Percentiles rank a stretch among this genome's conserved stretches.
phyloP scores from a whole-genome alignment of 73 alveolate genomes.

The Tetrahymena elliotti region DNA sequence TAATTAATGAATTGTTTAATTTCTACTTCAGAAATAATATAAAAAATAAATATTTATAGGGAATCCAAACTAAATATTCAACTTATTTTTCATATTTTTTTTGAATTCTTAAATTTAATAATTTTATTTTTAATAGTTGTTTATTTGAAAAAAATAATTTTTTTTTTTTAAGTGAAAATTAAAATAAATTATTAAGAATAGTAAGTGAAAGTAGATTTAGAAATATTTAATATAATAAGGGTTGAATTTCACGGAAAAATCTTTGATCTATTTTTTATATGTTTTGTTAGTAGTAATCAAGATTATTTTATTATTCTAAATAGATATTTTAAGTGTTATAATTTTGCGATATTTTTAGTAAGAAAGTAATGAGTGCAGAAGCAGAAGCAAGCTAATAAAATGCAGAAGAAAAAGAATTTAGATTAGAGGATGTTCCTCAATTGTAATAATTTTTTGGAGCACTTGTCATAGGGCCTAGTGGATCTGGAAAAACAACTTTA shows the following conservation, averaged over 20 bases:
- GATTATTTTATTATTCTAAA: neutral
- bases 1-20: too few relatives aligned
- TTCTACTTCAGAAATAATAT: too few relatives aligned
- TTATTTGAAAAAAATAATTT: too few relatives aligned
- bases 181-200: too few relatives aligned
- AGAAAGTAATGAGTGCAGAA: neutral
- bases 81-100: too few relatives aligned
- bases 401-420: neutral
- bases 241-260: neutral
- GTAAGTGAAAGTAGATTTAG: neutral
- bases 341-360: neutral
- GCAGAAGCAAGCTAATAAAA: neutral
- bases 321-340: neutral
- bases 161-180: too few relatives aligned
- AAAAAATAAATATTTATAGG: too few relatives aligned
- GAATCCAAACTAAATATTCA: too few relatives aligned
- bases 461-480: constrained; percentile 85
- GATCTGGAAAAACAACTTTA: constrained; percentile 87
- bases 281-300: neutral
- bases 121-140: too few relatives aligned
- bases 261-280: neutral
- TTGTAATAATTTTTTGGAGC: constrained; percentile 43
- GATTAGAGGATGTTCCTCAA: neutral
- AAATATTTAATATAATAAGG: neutral
- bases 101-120: too few relatives aligned